Evolutionary conservation across 345 rosid genomes (phyloP), one percentile per base, ranked within the genome.

Genomic region (Corchorus capsularis): DNA sequence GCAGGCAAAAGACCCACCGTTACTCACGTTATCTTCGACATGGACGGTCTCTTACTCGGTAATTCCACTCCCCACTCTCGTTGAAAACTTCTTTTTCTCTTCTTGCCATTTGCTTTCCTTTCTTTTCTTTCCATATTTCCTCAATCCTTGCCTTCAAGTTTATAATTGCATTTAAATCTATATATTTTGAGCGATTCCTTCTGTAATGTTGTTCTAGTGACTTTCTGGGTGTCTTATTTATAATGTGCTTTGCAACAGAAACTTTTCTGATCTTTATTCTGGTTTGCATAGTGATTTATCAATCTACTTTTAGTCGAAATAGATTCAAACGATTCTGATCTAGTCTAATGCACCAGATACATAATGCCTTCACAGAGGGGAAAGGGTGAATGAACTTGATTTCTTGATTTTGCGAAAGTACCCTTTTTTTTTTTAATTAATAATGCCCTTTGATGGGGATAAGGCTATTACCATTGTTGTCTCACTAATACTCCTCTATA

Each of bases 1-100:
- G 47, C 81, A 27, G 82, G 43, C 59, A 17, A 68, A 46, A 82
- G 85, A 80, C 86, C 82, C 54, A 80, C 88, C 34, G 86, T 91
- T 80, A 91, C 97, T 71, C 98, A 93, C 81, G 94, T 91, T 83
- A 74, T 94, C 81, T 93, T 94, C 87, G 98, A 94, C 89, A 93
- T 94, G 98, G 98, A 94, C 75, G 98, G 98, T 69, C 97, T 93
- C 79, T 86, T 94, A 63, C 94, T 94, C 49, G 97, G 98, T 90
- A 85, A 73, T 67, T 77, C 45, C 50, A 72, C 54, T 74, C 8
- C 34, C 65, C 63, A 52, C 75, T 71, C 76, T 10, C 14, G 55
- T 45, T 73, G 37, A 68, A 9, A 6, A 1, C 39, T 15, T 9
- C 55, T 50, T 15, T 50, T 2, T 50, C 54, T 65, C 8, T 27